Base-by-base conservation (phyloP, 2,329 filamentous ascomycete species). In the Passalora sequoiae region DNA sequence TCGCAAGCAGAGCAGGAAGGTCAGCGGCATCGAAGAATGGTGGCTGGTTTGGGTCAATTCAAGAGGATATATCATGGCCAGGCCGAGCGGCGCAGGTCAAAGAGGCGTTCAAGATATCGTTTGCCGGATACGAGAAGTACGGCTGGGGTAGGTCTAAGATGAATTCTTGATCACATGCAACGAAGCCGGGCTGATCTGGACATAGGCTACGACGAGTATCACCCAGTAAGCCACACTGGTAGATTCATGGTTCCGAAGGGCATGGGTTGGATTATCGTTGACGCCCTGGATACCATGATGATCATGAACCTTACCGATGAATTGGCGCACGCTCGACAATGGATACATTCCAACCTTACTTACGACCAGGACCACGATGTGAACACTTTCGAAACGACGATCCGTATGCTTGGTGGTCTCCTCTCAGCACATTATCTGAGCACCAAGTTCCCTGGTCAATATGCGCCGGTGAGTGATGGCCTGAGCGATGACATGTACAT, bases 241-340 rank as follows among this genome's bases (percentile, higher is more conserved):
- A 75, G 74, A 39, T 81, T 92, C 58, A 97, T 98, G 91, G 82
- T 88, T 5, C 76, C 84, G 3, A 81, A 87, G 50, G 92, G 91
- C 19, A 76, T 98, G 67, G 92, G 92, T 21, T 98, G 94, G 92
- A 97, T 97, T 60, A 96, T 98, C 50, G 84, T 98, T 44, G 92
- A 98, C 69, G 82, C 91, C 9, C 72, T 98, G 51, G 92, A 98
- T 66, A 98, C 92, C 1, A 78, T 97, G 75, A 98, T 98, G 71
- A 74, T 98, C 49, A 98, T 98, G 92, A 97, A 97, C 65, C 74
- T 95, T 53, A 97, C 91, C 10, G 84, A 81, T 22, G 82, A 89
- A 49, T 76, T 98, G 28, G 76, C 81, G 27, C 82, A 94, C 60
- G 91, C 92, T 20, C 77, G 91, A 43, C 79, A 94, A 61, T 98